Base-by-base conservation (phyloP, 768 basidiomycete genomes). In the Gloeophyllum trabeum region DNA sequence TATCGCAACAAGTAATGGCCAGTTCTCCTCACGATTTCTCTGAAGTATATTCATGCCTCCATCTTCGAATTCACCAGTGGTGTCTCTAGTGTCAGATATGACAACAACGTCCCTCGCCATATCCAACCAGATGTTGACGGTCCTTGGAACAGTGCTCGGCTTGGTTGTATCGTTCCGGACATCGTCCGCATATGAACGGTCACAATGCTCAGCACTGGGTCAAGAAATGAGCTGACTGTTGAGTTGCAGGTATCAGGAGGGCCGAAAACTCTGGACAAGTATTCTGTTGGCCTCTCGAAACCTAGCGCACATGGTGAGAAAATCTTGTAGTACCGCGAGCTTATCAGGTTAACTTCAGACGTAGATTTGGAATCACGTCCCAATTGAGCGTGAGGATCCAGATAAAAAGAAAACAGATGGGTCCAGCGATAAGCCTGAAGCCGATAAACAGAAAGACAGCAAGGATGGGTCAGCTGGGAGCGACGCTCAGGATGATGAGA, bases 121-220 rank as follows among this genome's bases (percentile, higher is more conserved):
- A 42, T 67, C 71, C 7, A 76, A 64, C 43, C 61, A 63, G 34
- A 66, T 81, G 47, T 62, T 86, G 43, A 79, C 80, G 3, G 81
- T 84, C 5, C 65, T 86, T 41, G 81, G 81, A 71, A 79, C 77
- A 12, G 78, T 83, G 21, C 71, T 82, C 55, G 79, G 71, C 71
- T 62, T 79, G 50, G 76, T 79, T 38, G 75, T 86, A 41, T 79
- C 77, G 0, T 86, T 84, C 62, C 65, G 82, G 46, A 83, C 79
- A 5, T 79, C 78, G 7, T 79, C 76, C 26, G 80, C 81, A 1
- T 81, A 81, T 53, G 76, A 81, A 42, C 64, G 79, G 69, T 77
- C 36, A 14, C 24, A 22, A 4, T 34, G 12, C 37, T 2, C 25
- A 12, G 5, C 14, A n/a, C 16, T 32, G 10, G 28, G 16, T 32